Conservation (phyloP, 768 basidiomycete genomes). For the Coprinellus micaceus region DNA sequence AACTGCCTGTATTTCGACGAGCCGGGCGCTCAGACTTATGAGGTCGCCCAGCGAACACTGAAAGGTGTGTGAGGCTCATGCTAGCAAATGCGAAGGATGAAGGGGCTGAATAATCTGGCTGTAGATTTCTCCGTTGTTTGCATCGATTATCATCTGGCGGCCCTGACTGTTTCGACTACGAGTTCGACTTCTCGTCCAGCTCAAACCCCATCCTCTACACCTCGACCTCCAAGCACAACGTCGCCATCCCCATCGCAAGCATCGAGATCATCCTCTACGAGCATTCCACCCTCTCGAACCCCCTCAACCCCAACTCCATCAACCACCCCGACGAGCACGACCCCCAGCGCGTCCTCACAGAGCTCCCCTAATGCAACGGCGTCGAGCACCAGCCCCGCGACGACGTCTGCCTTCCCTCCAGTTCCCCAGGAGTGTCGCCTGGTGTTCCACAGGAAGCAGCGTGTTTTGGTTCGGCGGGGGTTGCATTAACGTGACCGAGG, state of each 20-base stretch:
- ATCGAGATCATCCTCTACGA: no score
- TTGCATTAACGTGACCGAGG: no score
- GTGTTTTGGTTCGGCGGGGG: background rate
- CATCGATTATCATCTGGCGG: background rate
- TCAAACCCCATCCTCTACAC: background rate
- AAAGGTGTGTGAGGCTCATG: background rate
- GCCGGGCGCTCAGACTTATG: background rate
- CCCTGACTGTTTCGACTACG: background rate
- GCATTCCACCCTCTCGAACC: no score
- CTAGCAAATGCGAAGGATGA: no score
- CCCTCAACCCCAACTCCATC: background rate
- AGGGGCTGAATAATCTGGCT: background rate
- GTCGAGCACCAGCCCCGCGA: background rate
- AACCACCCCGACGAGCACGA: background rate
- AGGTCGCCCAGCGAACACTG: conserved; percentile 1
- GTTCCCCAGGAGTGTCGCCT: conserved; percentile 1
- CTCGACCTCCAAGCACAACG: background rate
- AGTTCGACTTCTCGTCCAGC: background rate
- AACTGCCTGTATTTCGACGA: conserved; percentile 1
- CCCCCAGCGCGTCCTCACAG: background rate
- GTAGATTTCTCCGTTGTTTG: background rate
- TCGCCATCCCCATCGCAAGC: background rate
- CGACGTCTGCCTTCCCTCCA: background rate
- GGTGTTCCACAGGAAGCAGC: background rate
- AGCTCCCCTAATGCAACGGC: background rate